Conservation (phyloP, 1,139 yeast genomes). For the Dujonia santamariae region DNA sequence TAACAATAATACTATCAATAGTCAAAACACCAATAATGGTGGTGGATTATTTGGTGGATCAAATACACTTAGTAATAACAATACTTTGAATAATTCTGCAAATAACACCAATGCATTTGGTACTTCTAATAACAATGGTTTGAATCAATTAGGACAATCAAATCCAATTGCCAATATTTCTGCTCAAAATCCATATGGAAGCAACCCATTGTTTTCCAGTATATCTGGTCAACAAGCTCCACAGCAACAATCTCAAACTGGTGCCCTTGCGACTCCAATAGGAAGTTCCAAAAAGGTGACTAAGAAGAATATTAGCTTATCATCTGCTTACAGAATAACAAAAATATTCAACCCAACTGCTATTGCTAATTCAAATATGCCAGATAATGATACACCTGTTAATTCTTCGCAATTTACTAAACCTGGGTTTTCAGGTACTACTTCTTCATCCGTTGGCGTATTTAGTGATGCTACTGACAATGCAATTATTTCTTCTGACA, state of each 20-base stretch:
- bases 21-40: constrained; percentile 9
- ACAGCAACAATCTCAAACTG: constrained; percentile 12
- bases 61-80: constrained; percentile 9
- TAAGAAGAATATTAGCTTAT: constrained; percentile 57
- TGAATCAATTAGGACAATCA: constrained; percentile 22
- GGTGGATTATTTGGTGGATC: constrained; percentile 19
- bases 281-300: constrained; percentile 30
- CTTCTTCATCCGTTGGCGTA: constrained; percentile 9
- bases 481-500: constrained; percentile 67
- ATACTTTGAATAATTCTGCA: constrained; percentile 5
- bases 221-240: constrained; percentile 19
- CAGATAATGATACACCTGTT: no score
- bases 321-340: constrained; percentile 61
- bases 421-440: no score
- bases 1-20: constrained; percentile 12
- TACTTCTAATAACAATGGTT: constrained; percentile 6
- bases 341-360: constrained; percentile 39
- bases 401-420: constrained; percentile 11
- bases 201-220: constrained; percentile 59
- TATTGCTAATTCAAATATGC: constrained; percentile 7
- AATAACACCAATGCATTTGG: constrained; percentile 2
- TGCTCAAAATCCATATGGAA: constrained; percentile 71
- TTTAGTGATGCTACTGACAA: constrained; percentile 50
- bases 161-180: constrained; percentile 42
- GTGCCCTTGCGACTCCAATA: constrained; percentile 46